Evolutionary conservation across 495 filamentous ascomycete species (phyloP).

Genomic region (Staphylotrichum longicolle): DNA sequence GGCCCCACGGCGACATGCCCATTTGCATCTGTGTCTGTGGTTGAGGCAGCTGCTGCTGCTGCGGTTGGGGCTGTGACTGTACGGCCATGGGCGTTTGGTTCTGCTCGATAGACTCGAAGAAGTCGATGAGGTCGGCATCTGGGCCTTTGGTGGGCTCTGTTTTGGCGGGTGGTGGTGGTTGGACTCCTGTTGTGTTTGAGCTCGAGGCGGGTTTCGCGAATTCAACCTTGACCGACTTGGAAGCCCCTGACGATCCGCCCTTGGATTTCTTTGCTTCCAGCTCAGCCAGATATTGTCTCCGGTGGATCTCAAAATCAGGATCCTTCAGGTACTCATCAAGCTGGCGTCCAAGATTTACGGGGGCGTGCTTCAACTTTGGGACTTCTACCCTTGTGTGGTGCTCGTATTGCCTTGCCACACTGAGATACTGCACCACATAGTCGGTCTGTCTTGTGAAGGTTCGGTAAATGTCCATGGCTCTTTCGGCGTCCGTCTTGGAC

Average conservation of each 20-base stretch:
- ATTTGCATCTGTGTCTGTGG: slow-evolving; percentile 32
- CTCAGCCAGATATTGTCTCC: slow-evolving; percentile 84
- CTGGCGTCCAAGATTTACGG: slow-evolving; percentile 81
- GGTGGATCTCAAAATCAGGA: slow-evolving; percentile 91
- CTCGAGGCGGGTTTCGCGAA: slow-evolving; percentile 41
- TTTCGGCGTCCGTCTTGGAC: slow-evolving; percentile 88
- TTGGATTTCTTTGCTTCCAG: slow-evolving; percentile 72
- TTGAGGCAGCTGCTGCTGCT: slow-evolving; percentile 26
- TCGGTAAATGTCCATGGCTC: slow-evolving; percentile 89
- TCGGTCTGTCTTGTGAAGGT: slow-evolving; percentile 91
- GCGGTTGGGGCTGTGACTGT: slow-evolving; percentile 41
- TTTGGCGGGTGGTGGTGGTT: slow-evolving; percentile 22
- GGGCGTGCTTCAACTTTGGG: slow-evolving; percentile 96
- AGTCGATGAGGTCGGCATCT: slow-evolving; percentile 87
- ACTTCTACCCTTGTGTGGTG: slow-evolving; percentile 89
- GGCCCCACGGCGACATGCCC: slow-evolving; percentile 36
- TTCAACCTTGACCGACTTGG: slow-evolving; percentile 27
- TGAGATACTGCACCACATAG: slow-evolving; percentile 84
- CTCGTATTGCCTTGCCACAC: slow-evolving; percentile 83
- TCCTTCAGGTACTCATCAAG: slow-evolving; percentile 95
- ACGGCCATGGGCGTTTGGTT: slow-evolving; percentile 73
- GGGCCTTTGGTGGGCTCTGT: slow-evolving; percentile 54
- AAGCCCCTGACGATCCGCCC: slow-evolving; percentile 35
- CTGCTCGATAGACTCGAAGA: slow-evolving; percentile 96
- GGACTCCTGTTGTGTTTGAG: slow-evolving; percentile 31